phyloP scores from a whole-genome alignment of 2,329 filamentous ascomycete species.

The Paraphoma chrysanthemicola region DNA sequence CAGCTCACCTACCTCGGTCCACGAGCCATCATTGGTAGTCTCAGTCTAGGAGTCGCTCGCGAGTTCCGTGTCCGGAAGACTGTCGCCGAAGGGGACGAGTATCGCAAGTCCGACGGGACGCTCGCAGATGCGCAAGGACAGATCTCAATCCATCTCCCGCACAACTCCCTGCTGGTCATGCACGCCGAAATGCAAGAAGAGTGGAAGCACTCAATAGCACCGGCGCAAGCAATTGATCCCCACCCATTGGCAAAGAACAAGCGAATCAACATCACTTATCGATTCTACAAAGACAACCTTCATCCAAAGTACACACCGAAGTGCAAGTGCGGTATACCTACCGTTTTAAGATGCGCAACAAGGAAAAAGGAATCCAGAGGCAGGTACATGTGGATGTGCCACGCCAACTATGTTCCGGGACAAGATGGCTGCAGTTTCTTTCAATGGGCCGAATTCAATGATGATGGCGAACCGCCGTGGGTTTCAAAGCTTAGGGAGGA shows the following conservation, averaged over 20 bases:
- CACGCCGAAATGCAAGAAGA: conserved; percentile 97
- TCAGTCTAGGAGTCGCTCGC: conserved; percentile 89
- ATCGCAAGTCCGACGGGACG: conserved; percentile 45
- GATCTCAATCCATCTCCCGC: conserved; percentile 90
- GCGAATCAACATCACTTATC: conserved; percentile 93
- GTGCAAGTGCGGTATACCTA: conserved; percentile 76
- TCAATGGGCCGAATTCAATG: conserved; percentile 50
- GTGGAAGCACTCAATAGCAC: conserved; percentile 89
- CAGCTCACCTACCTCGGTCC: conserved; percentile 93
- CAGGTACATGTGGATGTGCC: conserved; percentile 93
- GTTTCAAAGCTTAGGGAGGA: conserved; percentile 5
- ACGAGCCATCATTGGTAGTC: conserved; percentile 83
- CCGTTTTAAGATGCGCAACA: conserved; percentile 78
- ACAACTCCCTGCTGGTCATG: conserved; percentile 94
- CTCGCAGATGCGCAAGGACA: conserved; percentile 75
- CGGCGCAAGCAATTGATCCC: conserved; percentile 77
- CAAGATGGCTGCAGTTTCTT: conserved; percentile 55
- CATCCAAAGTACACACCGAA: conserved; percentile 79
- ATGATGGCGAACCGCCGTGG: conserved; percentile 83
- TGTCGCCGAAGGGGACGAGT: conserved; percentile 63
- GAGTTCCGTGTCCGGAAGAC: conserved; percentile 88
- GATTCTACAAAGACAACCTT: conserved; percentile 79
- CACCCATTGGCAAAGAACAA: conserved; percentile 82
- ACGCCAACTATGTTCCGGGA: conserved; percentile 74
- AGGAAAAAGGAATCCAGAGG: conserved; percentile 78